Conservation (phyloP, 768 basidiomycete genomes). For the Clitopilus passeckerianus region DNA sequence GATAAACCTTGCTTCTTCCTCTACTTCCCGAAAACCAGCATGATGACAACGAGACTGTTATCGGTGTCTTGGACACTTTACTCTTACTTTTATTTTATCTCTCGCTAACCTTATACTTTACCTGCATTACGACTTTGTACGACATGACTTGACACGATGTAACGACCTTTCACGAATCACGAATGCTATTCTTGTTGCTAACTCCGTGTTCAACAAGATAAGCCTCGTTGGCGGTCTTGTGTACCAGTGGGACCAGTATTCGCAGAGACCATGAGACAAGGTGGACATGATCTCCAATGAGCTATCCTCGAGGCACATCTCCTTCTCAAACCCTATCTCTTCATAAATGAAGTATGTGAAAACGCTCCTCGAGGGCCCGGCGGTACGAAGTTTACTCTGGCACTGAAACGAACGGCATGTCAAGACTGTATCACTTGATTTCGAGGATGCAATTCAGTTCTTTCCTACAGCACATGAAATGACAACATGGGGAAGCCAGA, state of each 20-base stretch:
- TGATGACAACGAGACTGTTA: not conserved
- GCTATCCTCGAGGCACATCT: not conserved
- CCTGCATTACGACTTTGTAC: not conserved
- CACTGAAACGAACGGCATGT: not conserved
- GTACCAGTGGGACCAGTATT: not conserved
- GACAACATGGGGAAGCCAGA: not conserved
- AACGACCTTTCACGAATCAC: slow-evolving; percentile 1
- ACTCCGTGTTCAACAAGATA: not conserved
- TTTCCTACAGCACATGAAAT: not conserved
- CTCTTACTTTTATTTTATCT: slow-evolving; percentile 1
- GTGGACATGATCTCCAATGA: not conserved
- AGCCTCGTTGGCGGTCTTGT: too few species aligned
- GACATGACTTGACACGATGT: slow-evolving; percentile 4
- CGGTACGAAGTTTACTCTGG: not conserved
- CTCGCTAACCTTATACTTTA: slow-evolving; percentile 6
- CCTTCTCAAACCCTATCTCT: not conserved
- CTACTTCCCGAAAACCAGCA: not conserved
- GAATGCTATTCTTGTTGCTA: not conserved
- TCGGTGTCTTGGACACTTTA: not conserved
- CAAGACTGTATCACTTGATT: not conserved
- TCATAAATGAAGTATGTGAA: not conserved
- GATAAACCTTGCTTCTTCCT: not conserved
- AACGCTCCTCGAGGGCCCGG: not conserved
- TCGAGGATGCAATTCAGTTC: not conserved
- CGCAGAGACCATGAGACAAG: too few species aligned